phyloP scores from a whole-genome alignment of 352 stramenopile species.

The Pythium chondricola region DNA sequence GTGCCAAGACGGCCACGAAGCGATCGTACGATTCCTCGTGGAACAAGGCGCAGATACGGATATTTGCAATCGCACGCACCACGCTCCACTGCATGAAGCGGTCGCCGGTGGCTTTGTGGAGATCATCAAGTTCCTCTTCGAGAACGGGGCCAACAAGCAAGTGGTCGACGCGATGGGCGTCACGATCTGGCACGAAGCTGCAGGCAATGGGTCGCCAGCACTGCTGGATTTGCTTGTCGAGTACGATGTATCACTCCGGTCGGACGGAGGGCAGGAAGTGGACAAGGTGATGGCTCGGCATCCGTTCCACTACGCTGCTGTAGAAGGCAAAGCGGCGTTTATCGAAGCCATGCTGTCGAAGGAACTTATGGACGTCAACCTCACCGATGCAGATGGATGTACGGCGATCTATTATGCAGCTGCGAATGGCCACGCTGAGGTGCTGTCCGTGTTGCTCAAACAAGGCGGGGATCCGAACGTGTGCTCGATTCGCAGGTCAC shows the following conservation, averaged over 20 bases:
- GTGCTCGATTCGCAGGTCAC: constrained; percentile 50
- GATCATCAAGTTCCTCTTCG: constrained; percentile 44
- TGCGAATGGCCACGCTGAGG: constrained; percentile 49
- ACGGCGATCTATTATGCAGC: constrained; percentile 72
- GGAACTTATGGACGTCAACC: constrained; percentile 57
- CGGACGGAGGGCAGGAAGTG: constrained; percentile 32
- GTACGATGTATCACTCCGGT: constrained; percentile 41
- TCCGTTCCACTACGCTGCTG: constrained; percentile 74
- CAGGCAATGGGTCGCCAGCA: constrained; percentile 45
- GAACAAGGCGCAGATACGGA: constrained; percentile 49
- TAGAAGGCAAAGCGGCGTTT: constrained; percentile 60
- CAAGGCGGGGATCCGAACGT: constrained; percentile 46
- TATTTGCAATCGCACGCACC: constrained; percentile 49
- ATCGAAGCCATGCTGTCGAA: constrained; percentile 41
- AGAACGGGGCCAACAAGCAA: constrained; percentile 53
- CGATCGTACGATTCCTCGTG: constrained; percentile 44
- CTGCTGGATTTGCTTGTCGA: constrained; percentile 55
- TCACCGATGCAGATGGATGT: constrained; percentile 55
- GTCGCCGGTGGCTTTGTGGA: constrained; percentile 44
- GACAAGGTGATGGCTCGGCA: constrained; percentile 78
- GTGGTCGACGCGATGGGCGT: constrained; percentile 74
- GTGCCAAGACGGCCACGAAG: constrained; percentile 40
- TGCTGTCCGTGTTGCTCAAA: constrained; percentile 43
- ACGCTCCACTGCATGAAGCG: constrained; percentile 61
- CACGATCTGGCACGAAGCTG: constrained; percentile 75